Evolutionary conservation across 805 yeast species (phyloP).

Genomic region (Nakazawaea populi): DNA sequence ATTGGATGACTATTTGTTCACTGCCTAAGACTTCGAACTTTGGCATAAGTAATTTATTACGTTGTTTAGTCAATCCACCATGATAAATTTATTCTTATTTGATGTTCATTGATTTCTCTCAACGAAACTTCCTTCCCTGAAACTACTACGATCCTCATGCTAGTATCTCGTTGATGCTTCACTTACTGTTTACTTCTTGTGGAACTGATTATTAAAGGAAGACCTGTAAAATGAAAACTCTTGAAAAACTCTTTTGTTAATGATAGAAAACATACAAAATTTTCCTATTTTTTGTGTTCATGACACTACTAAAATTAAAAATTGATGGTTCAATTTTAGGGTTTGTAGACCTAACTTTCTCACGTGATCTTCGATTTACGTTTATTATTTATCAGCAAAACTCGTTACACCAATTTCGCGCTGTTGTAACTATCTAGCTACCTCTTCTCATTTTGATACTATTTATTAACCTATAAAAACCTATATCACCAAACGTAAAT

Average conservation of each 20-base stretch:
- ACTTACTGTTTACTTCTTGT: conserved; percentile 3
- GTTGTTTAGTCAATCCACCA: too few species aligned
- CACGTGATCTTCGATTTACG: background rate
- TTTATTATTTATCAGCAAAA: background rate
- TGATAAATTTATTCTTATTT: too few species aligned
- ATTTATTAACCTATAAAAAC: background rate
- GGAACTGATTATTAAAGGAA: background rate
- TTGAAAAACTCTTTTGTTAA: conserved; percentile 3
- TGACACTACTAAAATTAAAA: background rate
- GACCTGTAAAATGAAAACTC: background rate
- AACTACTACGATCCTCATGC: background rate
- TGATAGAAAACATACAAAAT: background rate
- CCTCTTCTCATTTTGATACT: too few species aligned
- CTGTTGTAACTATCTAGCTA: too few species aligned
- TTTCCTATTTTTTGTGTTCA: background rate
- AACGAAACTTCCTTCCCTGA: background rate
- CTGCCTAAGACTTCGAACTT: too few species aligned
- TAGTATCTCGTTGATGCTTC: background rate
- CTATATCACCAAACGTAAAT: background rate
- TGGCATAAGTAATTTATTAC: too few species aligned
- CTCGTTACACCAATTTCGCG: background rate
- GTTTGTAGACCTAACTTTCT: background rate
- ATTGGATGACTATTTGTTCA: too few species aligned
- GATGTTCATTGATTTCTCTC: too few species aligned
- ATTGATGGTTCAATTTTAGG: background rate